Percentiles rank a stretch among this genome's conserved stretches.
These are phyloP conservation scores for Cyclostephanos invisitatus DNA, from an alignment of 108 stramenopile genomes.

Conservation along the genomic window DNA sequence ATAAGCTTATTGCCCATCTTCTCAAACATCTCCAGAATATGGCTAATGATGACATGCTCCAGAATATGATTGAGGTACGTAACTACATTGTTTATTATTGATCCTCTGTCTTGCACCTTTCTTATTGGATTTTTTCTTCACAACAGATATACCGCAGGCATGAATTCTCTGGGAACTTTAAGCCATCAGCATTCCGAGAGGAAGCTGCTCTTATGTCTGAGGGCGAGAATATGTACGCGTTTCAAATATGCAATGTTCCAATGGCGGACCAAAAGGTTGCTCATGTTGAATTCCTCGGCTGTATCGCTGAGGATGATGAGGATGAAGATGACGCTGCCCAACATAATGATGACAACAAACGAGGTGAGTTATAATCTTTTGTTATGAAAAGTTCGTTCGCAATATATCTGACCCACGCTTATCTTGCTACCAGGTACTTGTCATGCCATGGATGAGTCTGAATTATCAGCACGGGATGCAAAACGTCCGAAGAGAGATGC, in stretches of 20 bases:
- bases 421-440: background rate
- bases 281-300: slow-evolving; percentile 79
- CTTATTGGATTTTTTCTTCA: background rate
- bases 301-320: slow-evolving; percentile 71
- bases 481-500: slow-evolving; percentile 4
- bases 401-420: background rate
- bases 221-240: slow-evolving; percentile 89
- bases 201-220: slow-evolving; percentile 84
- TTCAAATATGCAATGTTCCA: slow-evolving; percentile 76
- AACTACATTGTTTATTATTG: background rate
- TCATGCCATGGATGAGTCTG: slow-evolving; percentile 7
- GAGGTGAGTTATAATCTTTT: slow-evolving; percentile 23
- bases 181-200: slow-evolving; percentile 84
- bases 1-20: slow-evolving; percentile 85
- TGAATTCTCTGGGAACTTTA: slow-evolving; percentile 64
- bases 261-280: slow-evolving; percentile 66
- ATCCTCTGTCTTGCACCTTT: background rate
- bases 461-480: background rate
- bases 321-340: slow-evolving; percentile 42
- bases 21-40: slow-evolving; percentile 85
- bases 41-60: slow-evolving; percentile 83
- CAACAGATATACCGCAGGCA: slow-evolving; percentile 73
- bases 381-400: background rate
- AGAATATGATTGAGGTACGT: slow-evolving; percentile 68
- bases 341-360: slow-evolving; percentile 38